Evolutionary conservation across 1,284 basidiomycete species (phyloP), one percentile per base, ranked within the genome.

Genomic region (Xanthoconium separans): DNA sequence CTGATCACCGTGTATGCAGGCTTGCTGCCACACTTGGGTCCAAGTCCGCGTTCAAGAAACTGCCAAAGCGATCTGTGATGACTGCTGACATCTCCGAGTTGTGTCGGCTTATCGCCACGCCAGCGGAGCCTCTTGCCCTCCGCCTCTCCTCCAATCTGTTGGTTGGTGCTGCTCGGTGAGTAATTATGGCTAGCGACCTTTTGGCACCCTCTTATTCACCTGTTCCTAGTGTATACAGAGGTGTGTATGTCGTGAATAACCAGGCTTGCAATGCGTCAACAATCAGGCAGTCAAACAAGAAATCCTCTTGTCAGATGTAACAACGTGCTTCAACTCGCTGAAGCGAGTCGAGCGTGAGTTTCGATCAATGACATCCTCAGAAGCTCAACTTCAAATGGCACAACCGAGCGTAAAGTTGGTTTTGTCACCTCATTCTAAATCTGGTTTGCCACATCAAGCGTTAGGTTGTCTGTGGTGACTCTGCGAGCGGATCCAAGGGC

Each of bases 11-110:
- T 52, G 49, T 56, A 55, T 55, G 42, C 39, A 95, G 92, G 92
- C 83, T 95, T 44, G 91, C 91, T 33, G 92, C 92, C 4, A 95
- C 92, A 2, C 77, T 95, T 18, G 93, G 92, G 30, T 85, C 91
- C 6, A 88, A 87, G 70, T 90, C 89, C 15, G 81, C 84, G n/a
- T 89, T 91, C 73, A 89, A 82, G 64, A 92, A 87, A 63, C 75
- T 95, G 8, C 86, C 90, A 10, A 86, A 83, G 66, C 85, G 87
- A 58, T 89, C 88, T 50, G 87, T 95, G 24, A 75, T 90, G 58
- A 84, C 82, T 15, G 89, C 91, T 40, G 87, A 95, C 70, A 92
- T 95, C 37, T 69, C 82, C 37, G 81, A 87, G 65, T 71, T 94
- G 65, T 95, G 92, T 66, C 81, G 78, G 42, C 78, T 93, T 44